Base-by-base conservation (phyloP, 225 moss, liverwort and hornwort genomes). In the Climacium dendroides region DNA sequence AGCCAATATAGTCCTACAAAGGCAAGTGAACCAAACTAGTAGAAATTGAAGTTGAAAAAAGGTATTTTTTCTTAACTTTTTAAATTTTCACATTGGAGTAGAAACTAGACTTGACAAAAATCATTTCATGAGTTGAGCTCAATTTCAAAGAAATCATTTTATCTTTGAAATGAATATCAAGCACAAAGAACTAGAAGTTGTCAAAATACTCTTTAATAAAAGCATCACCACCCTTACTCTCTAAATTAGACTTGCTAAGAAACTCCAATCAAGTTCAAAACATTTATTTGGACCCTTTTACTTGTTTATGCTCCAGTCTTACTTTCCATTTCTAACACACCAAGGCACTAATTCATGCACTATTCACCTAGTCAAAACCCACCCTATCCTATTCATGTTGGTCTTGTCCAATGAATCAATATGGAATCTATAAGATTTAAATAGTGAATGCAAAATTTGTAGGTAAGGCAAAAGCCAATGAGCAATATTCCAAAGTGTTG, bases 301-400 rank as follows among this genome's bases (percentile, higher is more conserved):
- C 14, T 43, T 71, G 26, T 9, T 20, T 8, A 20, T 45, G 4
- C 16, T 5, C 10, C 28, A 71, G 2, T 43, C 43, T 70, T 71
- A 2, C 1, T 71, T 7, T 72, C 45, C 6, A 45, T 72, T 28
- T 2, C 4, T 6, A 15, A 45, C 0, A 5, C 1, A 0, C 8
- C 5, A 70, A 41, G 1, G 43, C 16, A 28, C 14, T 37, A n/a
- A 37, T 67, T 37, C 37, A n/a, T 66, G 22, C 12, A 24, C 7
- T 43, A 71, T 71, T 28, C 9, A 43, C 43, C 15, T 71, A 9
- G 9, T 28, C 9, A 71, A 70, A 0, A 5, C 5, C 16, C 5
- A 26, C 5, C 8, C 16, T 9, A 43, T 71, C 16, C 9, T 16
- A 43, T 28, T 28, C 10, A 2, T 71, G 0, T 37, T 37, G 19